Evolutionary conservation across 2,329 filamentous ascomycete species (phyloP).

Genomic region (Amauroascus niger): DNA sequence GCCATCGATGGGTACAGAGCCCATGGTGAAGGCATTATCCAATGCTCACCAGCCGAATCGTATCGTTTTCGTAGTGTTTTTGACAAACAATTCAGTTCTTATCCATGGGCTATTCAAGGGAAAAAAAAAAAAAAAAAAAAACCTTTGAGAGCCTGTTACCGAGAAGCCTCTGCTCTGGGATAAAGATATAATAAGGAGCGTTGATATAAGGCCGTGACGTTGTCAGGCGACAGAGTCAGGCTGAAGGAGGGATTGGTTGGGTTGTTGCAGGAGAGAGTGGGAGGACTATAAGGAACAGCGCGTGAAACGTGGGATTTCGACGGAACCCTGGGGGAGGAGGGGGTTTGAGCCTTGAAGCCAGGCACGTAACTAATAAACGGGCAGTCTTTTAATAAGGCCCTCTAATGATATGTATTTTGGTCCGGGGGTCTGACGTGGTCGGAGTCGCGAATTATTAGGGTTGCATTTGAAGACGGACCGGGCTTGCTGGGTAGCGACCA

Average conservation of each 20-base stretch:
- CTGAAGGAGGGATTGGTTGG: neutral
- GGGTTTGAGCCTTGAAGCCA: too few species aligned
- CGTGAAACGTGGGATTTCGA: neutral
- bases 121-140: too few species aligned
- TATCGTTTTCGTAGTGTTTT: neutral
- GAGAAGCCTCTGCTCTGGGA: neutral
- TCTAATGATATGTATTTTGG: too few species aligned
- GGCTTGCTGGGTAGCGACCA: neutral
- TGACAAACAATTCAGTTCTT: neutral
- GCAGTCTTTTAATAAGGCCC: neutral
- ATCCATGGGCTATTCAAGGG: neutral
- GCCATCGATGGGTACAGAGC: constrained; percentile 22
- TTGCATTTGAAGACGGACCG: neutral
- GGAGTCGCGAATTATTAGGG: neutral
- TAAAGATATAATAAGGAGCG: neutral
- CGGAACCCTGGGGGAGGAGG: neutral
- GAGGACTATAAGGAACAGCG: neutral
- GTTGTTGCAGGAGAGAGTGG: neutral
- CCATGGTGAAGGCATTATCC: constrained; percentile 26
- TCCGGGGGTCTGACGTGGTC: constrained; percentile 5
- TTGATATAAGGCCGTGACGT: neutral
- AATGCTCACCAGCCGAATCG: neutral
- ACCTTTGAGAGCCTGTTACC: too few species aligned
- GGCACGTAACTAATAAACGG: neutral
- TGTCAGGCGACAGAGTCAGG: constrained; percentile 8